Percentiles rank a stretch among this genome's conserved stretches.
Evolutionary conservation across 306 rosid species (phyloP).

Genomic region (Benincasa hispida): DNA sequence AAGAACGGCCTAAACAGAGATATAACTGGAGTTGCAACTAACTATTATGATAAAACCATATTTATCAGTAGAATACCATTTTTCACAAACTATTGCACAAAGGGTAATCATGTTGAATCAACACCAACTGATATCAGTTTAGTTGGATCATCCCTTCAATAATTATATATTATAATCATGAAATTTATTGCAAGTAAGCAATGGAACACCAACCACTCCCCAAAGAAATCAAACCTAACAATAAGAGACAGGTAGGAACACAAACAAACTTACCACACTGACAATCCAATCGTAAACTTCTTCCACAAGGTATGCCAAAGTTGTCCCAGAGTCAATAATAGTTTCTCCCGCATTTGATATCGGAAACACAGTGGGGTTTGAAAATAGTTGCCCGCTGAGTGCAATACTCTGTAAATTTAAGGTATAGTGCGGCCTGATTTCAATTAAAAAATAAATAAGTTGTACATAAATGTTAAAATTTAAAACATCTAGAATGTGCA

Average conservation of each 20-base stretch:
- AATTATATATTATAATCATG: neutral
- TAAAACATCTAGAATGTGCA: neutral
- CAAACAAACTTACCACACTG: conserved; percentile 44
- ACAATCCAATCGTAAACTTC: conserved; percentile 85
- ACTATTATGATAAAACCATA: neutral
- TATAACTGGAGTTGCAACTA: neutral
- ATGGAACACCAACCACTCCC: neutral
- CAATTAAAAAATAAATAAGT: neutral
- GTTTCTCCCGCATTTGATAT: conserved; percentile 61
- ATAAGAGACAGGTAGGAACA: neutral
- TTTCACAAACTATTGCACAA: neutral
- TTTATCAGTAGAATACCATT: neutral
- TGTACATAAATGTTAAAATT: neutral
- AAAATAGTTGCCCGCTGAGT: conserved; percentile 61
- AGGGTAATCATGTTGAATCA: neutral
- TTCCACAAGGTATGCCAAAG: conserved; percentile 72
- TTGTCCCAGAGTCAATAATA: conserved; percentile 82
- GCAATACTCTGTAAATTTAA: conserved; percentile 68
- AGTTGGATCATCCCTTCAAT: neutral
- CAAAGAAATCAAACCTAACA: neutral
- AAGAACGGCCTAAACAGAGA: neutral
- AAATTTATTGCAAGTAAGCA: neutral
- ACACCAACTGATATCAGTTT: neutral
- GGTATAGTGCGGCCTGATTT: conserved; percentile 75
- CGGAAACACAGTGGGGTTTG: conserved; percentile 50